A percentile compares a stretch with the other conserved stretches of the same genome.
Evolutionary conservation across 352 stramenopile species (phyloP).

Genomic region (Globisporangium irregulare): DNA sequence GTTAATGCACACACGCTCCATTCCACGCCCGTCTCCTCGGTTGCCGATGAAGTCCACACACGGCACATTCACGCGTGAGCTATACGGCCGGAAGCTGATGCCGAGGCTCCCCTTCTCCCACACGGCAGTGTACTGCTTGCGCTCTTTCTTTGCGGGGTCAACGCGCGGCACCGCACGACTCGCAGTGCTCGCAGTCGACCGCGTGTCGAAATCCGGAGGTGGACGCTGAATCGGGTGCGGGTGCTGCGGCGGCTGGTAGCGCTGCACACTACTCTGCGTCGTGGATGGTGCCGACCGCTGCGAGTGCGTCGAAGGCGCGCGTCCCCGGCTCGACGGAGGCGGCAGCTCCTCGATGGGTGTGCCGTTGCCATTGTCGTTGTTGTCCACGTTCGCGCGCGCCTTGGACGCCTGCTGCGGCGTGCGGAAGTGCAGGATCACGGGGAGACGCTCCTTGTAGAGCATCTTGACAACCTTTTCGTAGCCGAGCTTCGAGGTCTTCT

Average conservation of each 20-base stretch:
- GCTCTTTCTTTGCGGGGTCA: conserved; percentile 21
- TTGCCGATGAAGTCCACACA: conserved; percentile 66
- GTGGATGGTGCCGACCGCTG: conserved; percentile 9
- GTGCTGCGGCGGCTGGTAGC: neutral
- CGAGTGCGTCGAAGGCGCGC: neutral
- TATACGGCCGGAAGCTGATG: conserved; percentile 73
- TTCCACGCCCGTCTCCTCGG: conserved; percentile 58
- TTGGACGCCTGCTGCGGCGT: conserved; percentile 30
- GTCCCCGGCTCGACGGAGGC: conserved; percentile 3
- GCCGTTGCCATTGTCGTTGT: conserved; percentile 15
- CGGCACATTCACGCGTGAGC: conserved; percentile 61
- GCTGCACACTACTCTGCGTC: conserved; percentile 14
- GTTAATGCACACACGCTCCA: conserved; percentile 76
- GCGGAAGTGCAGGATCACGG: conserved; percentile 76
- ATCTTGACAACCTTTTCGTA: conserved; percentile 77
- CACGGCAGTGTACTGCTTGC: conserved; percentile 73
- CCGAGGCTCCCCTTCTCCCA: conserved; percentile 69
- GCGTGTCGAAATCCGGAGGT: conserved; percentile 19
- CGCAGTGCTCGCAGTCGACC: conserved; percentile 20
- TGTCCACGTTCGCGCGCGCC: conserved; percentile 17
- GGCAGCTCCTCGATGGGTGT: conserved; percentile 6
- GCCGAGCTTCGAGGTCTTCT: conserved; percentile 67
- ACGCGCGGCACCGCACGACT: conserved; percentile 24
- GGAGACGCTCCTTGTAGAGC: conserved; percentile 75
- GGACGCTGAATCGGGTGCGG: conserved; percentile 12